phyloP scores from a whole-genome alignment of 2,329 filamentous ascomycete species.

The Microdochium nivale region DNA sequence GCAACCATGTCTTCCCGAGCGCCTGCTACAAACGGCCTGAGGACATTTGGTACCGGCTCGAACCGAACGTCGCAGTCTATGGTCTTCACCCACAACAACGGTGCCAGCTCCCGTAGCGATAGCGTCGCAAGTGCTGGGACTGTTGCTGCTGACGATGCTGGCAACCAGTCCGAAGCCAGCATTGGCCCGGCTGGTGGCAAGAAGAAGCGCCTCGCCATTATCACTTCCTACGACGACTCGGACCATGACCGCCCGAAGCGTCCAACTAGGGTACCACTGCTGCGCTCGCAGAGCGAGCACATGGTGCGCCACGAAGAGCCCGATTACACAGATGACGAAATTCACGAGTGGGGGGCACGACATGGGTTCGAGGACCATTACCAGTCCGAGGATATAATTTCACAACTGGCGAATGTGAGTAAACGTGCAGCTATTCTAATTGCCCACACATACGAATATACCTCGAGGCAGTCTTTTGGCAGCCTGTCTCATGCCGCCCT shows the following conservation, averaged over 20 bases:
- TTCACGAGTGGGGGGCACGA: slow-evolving; percentile 50
- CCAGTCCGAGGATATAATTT: slow-evolving; percentile 81
- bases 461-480: slow-evolving; percentile 3
- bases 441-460: not conserved
- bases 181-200: not conserved
- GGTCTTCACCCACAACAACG: not conserved
- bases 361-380: slow-evolving; percentile 93
- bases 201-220: slow-evolving; percentile 13
- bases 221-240: slow-evolving; percentile 19
- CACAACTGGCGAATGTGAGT: slow-evolving; percentile 71
- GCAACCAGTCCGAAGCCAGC: slow-evolving; percentile 13
- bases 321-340: slow-evolving; percentile 34
- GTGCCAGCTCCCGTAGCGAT: slow-evolving; percentile 1
- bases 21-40: not conserved
- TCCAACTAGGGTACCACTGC: slow-evolving; percentile 39
- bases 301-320: slow-evolving; percentile 29
- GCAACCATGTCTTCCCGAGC: not conserved
- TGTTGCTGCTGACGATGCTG: slow-evolving; percentile 13
- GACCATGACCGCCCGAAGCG: slow-evolving; percentile 26
- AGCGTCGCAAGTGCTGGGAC: slow-evolving; percentile 5
- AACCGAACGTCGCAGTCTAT: not conserved
- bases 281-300: slow-evolving; percentile 50
- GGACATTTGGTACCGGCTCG: not conserved
- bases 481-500: slow-evolving; percentile 1
- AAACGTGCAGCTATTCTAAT: slow-evolving; percentile 3